Evolutionary conservation across 352 stramenopile genomes (phyloP).

Genomic region (Globisporangium iwayamae): DNA sequence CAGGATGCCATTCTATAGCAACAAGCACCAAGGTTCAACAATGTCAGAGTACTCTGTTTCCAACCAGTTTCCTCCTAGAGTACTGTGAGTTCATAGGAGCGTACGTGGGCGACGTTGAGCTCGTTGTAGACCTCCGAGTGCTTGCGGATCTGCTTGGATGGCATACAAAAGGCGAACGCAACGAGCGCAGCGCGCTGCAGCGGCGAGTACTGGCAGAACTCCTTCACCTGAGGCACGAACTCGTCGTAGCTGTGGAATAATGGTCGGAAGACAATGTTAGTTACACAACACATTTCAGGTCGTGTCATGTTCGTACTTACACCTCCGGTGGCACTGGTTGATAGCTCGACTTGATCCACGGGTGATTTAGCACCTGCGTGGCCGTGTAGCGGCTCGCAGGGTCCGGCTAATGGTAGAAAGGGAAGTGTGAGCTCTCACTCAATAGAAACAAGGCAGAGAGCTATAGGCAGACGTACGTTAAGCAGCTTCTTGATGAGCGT

Average conservation of each 20-base stretch:
- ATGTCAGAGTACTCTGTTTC: neutral
- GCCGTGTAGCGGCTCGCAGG: constrained; percentile 51
- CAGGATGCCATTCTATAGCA: constrained; percentile 52
- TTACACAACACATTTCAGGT: neutral
- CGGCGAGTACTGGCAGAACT: constrained; percentile 64
- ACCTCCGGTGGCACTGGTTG: constrained; percentile 33
- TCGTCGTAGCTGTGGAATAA: constrained; percentile 42
- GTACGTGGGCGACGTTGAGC: constrained; percentile 67
- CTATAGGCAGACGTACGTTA: constrained; percentile 30
- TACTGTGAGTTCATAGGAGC: constrained; percentile 1
- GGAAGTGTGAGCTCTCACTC: neutral
- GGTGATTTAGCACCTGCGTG: constrained; percentile 56
- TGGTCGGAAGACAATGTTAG: neutral
- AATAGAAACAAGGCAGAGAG: neutral
- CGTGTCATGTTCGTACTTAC: constrained; percentile 19
- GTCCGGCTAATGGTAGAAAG: constrained; percentile 30
- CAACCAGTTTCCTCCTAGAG: neutral
- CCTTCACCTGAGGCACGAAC: constrained; percentile 60
- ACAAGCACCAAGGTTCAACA: neutral
- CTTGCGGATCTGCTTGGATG: constrained; percentile 42
- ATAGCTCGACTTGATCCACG: constrained; percentile 67
- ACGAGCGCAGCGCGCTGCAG: constrained; percentile 61
- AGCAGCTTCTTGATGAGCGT: constrained; percentile 70
- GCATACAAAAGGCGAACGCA: constrained; percentile 69
- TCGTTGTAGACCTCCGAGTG: constrained; percentile 77